Base-by-base conservation (phyloP, 2,329 filamentous ascomycete species). In the Fusarium chuoi region DNA sequence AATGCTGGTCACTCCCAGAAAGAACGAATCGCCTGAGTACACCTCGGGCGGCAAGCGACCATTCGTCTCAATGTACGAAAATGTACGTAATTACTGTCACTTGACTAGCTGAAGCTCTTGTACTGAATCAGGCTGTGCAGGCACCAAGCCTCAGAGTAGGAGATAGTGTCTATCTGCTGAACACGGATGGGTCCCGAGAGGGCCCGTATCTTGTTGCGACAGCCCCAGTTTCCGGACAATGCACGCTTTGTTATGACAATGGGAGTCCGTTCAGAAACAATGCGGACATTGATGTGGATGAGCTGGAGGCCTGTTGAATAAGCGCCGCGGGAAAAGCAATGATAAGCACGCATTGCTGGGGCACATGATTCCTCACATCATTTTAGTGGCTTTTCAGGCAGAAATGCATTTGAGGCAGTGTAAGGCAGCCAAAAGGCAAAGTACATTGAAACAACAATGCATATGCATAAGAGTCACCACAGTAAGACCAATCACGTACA, bases 101-200 rank as follows among this genome's bases (percentile, higher is more conserved):
- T 54, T 26, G 24, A 24, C 5, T 28, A 8, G 33, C 18, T 13
- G 13, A 13, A 4, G 15, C 1, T 12, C 1, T 33, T 2, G 15
- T 22, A 49, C 22, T 61, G 1, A 64, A 5, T 12, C 12, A 22
- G 12, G 11, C 33, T 24, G 13, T 28, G 30, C 5, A 67, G 61
- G 14, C 30, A 8, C 17, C 54, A 1, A 38, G 9, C 3, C 59
- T 68, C 12, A 61, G 2, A 7, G 62, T 44, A 9, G 62, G 62
- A 7, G 62, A 68, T 9, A 52, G 39, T 7, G 65, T 68, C 10
- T 68, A 66, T 15, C 24, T 66, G 20, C 24, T 61, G 17, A 65
- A 46, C 26, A 26, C 30, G 1, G 18, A 66, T 14, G 65, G 65
- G 5, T 42, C 46, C n/a, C 42, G 41, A 3, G 65, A 68, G 30